Evolutionary conservation across 139 green algal species (phyloP), one percentile per base, ranked within the genome.

Genomic region (Mychonastes homosphaera): DNA sequence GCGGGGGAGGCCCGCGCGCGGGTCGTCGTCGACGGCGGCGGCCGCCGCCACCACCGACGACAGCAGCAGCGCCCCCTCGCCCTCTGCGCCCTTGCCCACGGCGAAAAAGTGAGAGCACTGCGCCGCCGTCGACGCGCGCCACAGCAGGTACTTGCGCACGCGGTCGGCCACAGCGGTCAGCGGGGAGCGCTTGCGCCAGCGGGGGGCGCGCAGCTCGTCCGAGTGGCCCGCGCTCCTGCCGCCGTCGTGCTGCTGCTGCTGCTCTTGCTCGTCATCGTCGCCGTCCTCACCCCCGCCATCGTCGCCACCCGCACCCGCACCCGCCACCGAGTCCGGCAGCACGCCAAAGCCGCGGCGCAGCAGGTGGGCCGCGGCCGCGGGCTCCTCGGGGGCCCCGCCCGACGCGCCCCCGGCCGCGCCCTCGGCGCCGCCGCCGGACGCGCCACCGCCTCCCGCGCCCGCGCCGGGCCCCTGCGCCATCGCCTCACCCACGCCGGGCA

Each of bases 141-240:
- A 76, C 53, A 75, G 39, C 24, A 74, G 23, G 48, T 67, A 63
- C 53, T 79, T 50, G 23, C 64, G 53, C 23, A 81, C 50, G 6
- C 74, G 53, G 10, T 61, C 27, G 23, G 62, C 36, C 0, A 69
- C 52, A 18, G 53, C 26, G 53, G 69, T 65, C 3, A 36, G 40
- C 5, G 60, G 62, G 1, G 28, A 48, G 15, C 68, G 64, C 4
- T 55, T 56, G 30, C 70, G 63, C 73, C 69, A 77, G 28, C 68
- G 62, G 9, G 45, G 8, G 0, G 1, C 2, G 0, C 73, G 59
- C 60, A 69, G 59, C 34, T 53, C 43, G 12, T 38, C 43, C 45
- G 12, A 66, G 28, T 46, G 62, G 21, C 36, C 43, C 56, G 9
- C 35, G 46, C 24, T 44, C 30, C 41, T 34, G 27, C 15, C 21